Conservation (phyloP, 768 basidiomycete species). For the Pholiota microspora region DNA sequence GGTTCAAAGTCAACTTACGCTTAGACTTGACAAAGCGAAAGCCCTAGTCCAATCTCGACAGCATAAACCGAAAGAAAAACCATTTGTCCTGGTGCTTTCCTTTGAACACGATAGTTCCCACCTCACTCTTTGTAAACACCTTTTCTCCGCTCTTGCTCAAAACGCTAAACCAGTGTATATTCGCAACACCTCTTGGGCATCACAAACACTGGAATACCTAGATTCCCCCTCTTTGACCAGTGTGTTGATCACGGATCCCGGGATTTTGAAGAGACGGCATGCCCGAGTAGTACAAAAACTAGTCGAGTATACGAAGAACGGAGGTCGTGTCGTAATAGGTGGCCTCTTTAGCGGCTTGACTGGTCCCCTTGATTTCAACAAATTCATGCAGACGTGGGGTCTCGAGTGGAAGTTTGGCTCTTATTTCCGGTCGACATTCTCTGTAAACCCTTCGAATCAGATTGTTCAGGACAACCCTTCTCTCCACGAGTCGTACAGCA, state of each 20-base stretch:
- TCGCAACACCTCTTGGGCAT: slow-evolving; percentile 4
- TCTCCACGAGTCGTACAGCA: slow-evolving; percentile 32
- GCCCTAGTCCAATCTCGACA: background rate
- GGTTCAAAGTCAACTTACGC: slow-evolving; percentile 6
- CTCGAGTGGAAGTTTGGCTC: slow-evolving; percentile 36
- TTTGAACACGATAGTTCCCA: slow-evolving; percentile 21
- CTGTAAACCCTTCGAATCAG: slow-evolving; percentile 27
- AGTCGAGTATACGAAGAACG: slow-evolving; percentile 33
- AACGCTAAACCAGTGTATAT: slow-evolving; percentile 23
- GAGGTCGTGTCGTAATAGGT: slow-evolving; percentile 37
- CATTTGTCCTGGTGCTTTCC: slow-evolving; percentile 30
- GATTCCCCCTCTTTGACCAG: slow-evolving; percentile 25
- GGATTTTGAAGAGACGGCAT: slow-evolving; percentile 24
- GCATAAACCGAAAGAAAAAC: background rate
- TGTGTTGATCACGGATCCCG: slow-evolving; percentile 36
- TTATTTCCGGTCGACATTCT: slow-evolving; percentile 38
- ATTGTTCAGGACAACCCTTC: slow-evolving; percentile 28
- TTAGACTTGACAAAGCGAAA: slow-evolving; percentile 5
- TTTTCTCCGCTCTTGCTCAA: slow-evolving; percentile 24
- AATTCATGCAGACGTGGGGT: slow-evolving; percentile 31
- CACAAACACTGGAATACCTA: slow-evolving; percentile 23
- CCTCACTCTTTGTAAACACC: slow-evolving; percentile 23
- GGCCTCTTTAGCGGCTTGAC: slow-evolving; percentile 32
- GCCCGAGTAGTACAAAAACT: slow-evolving; percentile 25
- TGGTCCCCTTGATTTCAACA: slow-evolving; percentile 19